Evolutionary conservation across 192 early-diverging fungal genomes (phyloP), one percentile per base, ranked within the genome.

Genomic region (Powellomyces hirtus): DNA sequence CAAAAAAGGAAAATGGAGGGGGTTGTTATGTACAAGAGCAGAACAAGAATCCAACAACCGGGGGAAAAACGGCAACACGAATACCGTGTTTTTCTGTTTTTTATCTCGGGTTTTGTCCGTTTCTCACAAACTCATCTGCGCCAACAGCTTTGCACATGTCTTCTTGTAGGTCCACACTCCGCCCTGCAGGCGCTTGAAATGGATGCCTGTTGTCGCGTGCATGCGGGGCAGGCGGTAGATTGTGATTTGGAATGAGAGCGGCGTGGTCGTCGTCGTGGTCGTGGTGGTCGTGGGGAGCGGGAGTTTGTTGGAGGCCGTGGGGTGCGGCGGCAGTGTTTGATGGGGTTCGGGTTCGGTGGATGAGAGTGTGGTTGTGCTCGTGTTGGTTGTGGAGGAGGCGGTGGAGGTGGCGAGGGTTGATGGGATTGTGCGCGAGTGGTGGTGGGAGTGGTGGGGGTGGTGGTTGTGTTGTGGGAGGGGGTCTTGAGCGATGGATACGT

Each of bases 101-200:
- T n/a, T n/a, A n/a, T n/a, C n/a, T n/a, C n/a, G n/a, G n/a, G n/a
- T n/a, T n/a, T n/a, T n/a, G n/a, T n/a, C n/a, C 46, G 16, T 38
- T 34, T 63, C 36, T 67, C 60, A 79, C 36, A 79, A 49, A 66
- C 42, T 82, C 72, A 82, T 42, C 60, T 75, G 64, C 36, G 70
- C 24, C 37, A 83, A 59, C 13, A 83, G 10, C 69, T 72, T 76
- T 49, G 69, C 79, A 45, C 81, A 83, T 18, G 82, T 58, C 64
- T 79, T 82, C 60, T 83, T 83, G 69, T 83, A 83, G 36, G 63
- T 83, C 81, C 81, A 83, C 14, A 83, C 75, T 13, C 81, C 81
- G 11, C 81, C 81, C 38, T 61, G 44, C 2, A 81, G 20, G 33
- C 81, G 40, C 60, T 82, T 82, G 49, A 83, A 83, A 45, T 83